Evolutionary conservation across 805 yeast species (phyloP).

Genomic region (Teunomyces aglyptinius): DNA sequence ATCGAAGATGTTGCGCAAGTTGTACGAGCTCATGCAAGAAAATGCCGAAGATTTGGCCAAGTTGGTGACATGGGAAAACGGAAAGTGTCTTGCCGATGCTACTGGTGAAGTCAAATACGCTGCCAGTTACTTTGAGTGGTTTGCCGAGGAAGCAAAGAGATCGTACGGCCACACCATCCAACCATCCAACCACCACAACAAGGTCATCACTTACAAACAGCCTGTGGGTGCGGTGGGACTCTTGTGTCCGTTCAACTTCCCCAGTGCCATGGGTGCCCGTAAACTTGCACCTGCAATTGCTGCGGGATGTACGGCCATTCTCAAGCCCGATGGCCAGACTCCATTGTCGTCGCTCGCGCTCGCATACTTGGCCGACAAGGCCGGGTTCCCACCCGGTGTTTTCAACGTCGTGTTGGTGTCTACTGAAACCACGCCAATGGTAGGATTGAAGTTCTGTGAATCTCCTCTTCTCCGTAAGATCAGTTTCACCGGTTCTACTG

Average conservation of each 20-base stretch:
- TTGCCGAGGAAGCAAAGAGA: conserved; percentile 55
- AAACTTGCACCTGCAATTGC: conserved; percentile 66
- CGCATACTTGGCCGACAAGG: conserved; percentile 52
- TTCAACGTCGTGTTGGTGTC: conserved; percentile 50
- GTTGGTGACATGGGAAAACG: conserved; percentile 59
- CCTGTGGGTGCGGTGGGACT: conserved; percentile 66
- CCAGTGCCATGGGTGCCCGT: conserved; percentile 64
- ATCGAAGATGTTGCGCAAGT: conserved; percentile 48
- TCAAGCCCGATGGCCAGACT: conserved; percentile 62
- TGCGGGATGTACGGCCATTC: conserved; percentile 60
- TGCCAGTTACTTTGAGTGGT: conserved; percentile 49
- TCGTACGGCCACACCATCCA: conserved; percentile 57
- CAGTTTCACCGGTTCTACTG: conserved; percentile 65
- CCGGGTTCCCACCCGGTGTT: conserved; percentile 61
- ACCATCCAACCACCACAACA: conserved; percentile 49
- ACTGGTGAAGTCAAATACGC: conserved; percentile 57
- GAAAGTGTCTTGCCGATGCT: conserved; percentile 55
- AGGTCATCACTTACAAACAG: conserved; percentile 53
- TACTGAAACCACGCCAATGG: conserved; percentile 48
- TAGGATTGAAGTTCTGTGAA: conserved; percentile 52
- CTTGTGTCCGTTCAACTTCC: conserved; percentile 68
- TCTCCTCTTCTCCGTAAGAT: conserved; percentile 51
- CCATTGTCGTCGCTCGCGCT: conserved; percentile 61
- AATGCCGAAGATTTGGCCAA: conserved; percentile 57
- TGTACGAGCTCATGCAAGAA: conserved; percentile 51